Percentiles rank a stretch among this genome's conserved stretches.
phyloP scores from a whole-genome alignment of 1,284 basidiomycete genomes.

The Cerioporus squamosus region DNA sequence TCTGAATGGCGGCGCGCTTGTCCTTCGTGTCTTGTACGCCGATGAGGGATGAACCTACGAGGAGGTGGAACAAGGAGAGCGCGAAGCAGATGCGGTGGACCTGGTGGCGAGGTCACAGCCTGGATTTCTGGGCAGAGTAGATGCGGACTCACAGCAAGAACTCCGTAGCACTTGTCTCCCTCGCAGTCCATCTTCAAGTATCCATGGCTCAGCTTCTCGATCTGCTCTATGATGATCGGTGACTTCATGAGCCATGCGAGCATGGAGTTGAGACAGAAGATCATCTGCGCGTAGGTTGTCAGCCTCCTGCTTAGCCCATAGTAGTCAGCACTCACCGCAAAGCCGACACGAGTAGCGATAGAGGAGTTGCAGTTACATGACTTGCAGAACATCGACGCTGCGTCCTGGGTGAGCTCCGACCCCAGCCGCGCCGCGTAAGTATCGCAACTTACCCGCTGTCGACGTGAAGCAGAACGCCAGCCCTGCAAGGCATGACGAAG shows the following conservation, averaged over 20 bases:
- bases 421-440: too few relatives aligned
- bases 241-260: slow-evolving; percentile 97
- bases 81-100: slow-evolving; percentile 98
- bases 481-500: slow-evolving; percentile 81
- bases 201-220: slow-evolving; percentile 94
- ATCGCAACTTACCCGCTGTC: slow-evolving; percentile 64
- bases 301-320: neutral
- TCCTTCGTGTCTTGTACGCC: slow-evolving; percentile 90
- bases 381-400: slow-evolving; percentile 97
- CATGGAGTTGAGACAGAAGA: slow-evolving; percentile 96
- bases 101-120: slow-evolving; percentile 40
- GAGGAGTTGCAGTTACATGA: slow-evolving; percentile 99
- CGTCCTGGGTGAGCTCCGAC: slow-evolving; percentile 7
- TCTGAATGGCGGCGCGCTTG: slow-evolving; percentile 94
- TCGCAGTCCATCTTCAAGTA: slow-evolving; percentile 99
- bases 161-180: slow-evolving; percentile 93
- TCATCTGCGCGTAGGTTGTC: slow-evolving; percentile 63
- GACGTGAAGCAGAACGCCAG: slow-evolving; percentile 84
- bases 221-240: slow-evolving; percentile 83
- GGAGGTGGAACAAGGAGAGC: slow-evolving; percentile 85
- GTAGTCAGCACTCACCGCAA: slow-evolving; percentile 86
- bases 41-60: slow-evolving; percentile 81
- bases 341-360: slow-evolving; percentile 96
- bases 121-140: neutral
- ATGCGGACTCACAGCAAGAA: slow-evolving; percentile 79